These are phyloP conservation scores for Penicillium thymicola DNA, from an alignment of 2,329 filamentous ascomycete genomes.

Conservation along the genomic window DNA sequence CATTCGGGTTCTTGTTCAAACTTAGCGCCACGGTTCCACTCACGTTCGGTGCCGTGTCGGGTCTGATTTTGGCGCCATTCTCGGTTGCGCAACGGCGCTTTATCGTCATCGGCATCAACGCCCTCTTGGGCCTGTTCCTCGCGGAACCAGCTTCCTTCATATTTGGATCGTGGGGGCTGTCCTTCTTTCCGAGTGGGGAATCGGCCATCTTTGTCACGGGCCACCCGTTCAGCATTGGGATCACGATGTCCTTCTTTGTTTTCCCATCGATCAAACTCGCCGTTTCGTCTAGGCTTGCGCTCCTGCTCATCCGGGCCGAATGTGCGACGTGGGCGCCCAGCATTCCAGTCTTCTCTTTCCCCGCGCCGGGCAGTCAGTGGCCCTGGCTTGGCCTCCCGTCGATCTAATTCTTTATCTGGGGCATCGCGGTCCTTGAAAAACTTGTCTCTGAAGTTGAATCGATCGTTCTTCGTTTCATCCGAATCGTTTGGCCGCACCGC, in stretches of 20 bases:
- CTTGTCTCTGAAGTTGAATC: constrained; percentile 58
- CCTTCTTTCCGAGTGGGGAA: constrained; percentile 59
- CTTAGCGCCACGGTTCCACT: constrained; percentile 53
- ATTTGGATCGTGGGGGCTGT: constrained; percentile 57
- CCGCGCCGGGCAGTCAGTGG: constrained; percentile 36
- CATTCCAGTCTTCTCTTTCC: constrained; percentile 44
- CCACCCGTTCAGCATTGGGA: constrained; percentile 45
- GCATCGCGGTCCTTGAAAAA: constrained; percentile 39
- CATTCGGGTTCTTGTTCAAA: constrained; percentile 84
- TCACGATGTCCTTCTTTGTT: constrained; percentile 52
- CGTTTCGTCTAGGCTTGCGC: constrained; percentile 40
- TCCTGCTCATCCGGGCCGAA: constrained; percentile 44
- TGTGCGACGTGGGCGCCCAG: constrained; percentile 38
- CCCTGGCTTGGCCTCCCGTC: constrained; percentile 36
- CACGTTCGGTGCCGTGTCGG: constrained; percentile 48
- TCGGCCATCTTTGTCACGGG: constrained; percentile 56
- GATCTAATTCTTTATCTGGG: constrained; percentile 36
- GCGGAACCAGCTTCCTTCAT: constrained; percentile 73
- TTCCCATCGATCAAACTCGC: constrained; percentile 44
- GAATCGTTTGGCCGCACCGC: constrained; percentile 52
- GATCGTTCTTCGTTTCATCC: constrained; percentile 56
- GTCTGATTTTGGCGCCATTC: constrained; percentile 58
- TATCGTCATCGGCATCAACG: constrained; percentile 43
- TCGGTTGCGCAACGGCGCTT: constrained; percentile 55
- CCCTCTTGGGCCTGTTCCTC: constrained; percentile 48